Base-by-base conservation (phyloP, 768 basidiomycete species). In the Tricholomella constricta region DNA sequence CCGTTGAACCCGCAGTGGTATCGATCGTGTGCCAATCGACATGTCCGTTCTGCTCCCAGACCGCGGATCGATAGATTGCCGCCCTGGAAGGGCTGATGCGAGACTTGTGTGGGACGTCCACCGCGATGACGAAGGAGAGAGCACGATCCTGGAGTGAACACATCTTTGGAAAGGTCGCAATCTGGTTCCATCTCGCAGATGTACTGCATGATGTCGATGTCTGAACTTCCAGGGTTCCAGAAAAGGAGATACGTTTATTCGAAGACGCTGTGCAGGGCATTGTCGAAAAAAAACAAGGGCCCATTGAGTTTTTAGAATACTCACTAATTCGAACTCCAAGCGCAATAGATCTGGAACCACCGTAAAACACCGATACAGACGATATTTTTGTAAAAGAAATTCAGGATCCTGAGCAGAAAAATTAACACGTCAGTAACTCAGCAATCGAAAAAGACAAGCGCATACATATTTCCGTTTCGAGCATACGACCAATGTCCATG, bases 321-420 rank as follows among this genome's bases (percentile, higher is more conserved):
- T 70, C 63, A 91, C 90, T 94, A 98, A 62, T 88, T 84, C 11
- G 94, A 89, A 69, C 93, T 97, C 91, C 94, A 98, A 11, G 74
- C 91, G 66, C 87, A 89, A 68, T 95, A 97, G 49, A 98, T 91
- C 75, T 95, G 91, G 82, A 94, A 99, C 94, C 94, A 99, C 88
- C 92, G 96, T 22, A 98, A 74, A 2, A 89, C 89, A 32, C 91
- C 96, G 43, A 97, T 91, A 69, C 89, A 91, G 40, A 99, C 89
- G 45, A 98, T 89, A 65, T 98, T 98, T 78, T 99, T 99, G 78
- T 98, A 98, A 74, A 97, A 98, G 75, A 98, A 98, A 72, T 99
- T 99, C 62, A 92, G 73, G 62, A 96, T 92, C 89, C 89, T 92
- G 40, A 0, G 32, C 2, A 19, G 14, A 12, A 34, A 35, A 12